Evolutionary conservation across 2,329 filamentous ascomycete genomes (phyloP).

Genomic region (Fusarium fracticaudum): DNA sequence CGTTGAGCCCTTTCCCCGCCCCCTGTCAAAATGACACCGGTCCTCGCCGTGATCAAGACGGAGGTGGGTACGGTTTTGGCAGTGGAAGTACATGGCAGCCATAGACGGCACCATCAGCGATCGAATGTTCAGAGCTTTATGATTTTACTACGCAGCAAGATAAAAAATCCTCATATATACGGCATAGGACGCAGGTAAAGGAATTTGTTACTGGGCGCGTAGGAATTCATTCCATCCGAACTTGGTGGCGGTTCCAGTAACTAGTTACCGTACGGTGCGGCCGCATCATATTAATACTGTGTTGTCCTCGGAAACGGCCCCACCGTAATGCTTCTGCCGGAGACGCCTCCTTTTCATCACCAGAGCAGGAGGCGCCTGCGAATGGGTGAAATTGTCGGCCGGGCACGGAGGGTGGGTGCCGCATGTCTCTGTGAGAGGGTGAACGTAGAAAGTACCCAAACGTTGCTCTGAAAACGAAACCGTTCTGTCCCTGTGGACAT

Average conservation of each 20-base stretch:
- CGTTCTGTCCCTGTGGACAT: conserved; percentile 3
- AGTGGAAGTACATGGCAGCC: background rate
- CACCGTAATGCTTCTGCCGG: conserved; percentile 26
- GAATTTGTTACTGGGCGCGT: background rate
- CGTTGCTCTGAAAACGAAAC: background rate
- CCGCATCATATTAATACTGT: conserved; percentile 10
- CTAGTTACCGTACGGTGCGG: conserved; percentile 14
- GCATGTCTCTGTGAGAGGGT: conserved; percentile 12
- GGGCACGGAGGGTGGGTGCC: conserved; percentile 12
- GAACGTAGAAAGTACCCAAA: background rate
- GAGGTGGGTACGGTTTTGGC: conserved; percentile 34
- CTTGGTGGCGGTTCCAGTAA: background rate
- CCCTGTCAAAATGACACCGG: conserved; percentile 23
- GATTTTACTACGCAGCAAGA: background rate
- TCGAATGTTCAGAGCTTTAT: no score
- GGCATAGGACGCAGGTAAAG: background rate
- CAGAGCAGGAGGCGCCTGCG: conserved; percentile 10
- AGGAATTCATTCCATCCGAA: background rate
- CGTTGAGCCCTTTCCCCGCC: conserved; percentile 20
- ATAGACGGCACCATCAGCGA: background rate
- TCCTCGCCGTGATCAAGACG: conserved; percentile 31
- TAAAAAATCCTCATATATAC: background rate
- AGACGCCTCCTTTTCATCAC: conserved; percentile 23
- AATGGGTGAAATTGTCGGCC: conserved; percentile 10
- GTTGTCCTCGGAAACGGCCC: conserved; percentile 28